Percentiles rank a stretch among this genome's conserved stretches.
Conservation (phyloP, 331 rosid genomes). For the Quercus tomentella region DNA sequence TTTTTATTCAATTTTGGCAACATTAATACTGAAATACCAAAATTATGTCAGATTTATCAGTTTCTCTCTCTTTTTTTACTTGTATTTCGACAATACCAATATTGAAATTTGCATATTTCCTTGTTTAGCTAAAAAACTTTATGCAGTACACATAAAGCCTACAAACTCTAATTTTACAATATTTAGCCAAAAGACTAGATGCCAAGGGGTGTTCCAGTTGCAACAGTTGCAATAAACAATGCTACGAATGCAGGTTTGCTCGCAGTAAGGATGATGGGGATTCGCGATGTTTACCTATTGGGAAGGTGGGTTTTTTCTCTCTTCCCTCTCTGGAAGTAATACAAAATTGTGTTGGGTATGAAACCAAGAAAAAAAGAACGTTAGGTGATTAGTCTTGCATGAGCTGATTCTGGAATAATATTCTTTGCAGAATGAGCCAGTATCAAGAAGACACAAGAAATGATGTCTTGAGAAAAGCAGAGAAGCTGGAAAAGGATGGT, state of each 20-base stretch:
- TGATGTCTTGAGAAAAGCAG: constrained; percentile 62
- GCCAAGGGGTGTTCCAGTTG: constrained; percentile 69
- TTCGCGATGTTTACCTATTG: constrained; percentile 29
- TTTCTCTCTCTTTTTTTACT: too few relatives aligned
- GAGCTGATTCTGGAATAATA: neutral
- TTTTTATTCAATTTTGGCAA: too few relatives aligned
- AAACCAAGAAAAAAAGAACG: neutral
- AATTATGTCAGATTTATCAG: too few relatives aligned
- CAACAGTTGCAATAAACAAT: too few relatives aligned
- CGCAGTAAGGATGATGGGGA: constrained; percentile 45
- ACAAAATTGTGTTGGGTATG: neutral
- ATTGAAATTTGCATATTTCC: constrained; percentile 9
- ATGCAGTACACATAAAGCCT: too few relatives aligned
- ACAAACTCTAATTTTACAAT: too few relatives aligned
- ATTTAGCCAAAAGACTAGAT: constrained; percentile 18
- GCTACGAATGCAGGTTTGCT: too few relatives aligned
- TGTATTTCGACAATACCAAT: too few relatives aligned
- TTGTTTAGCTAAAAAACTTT: too few relatives aligned
- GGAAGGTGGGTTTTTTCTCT: constrained; percentile 46
- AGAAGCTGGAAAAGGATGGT: constrained; percentile 54
- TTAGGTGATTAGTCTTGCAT: neutral
- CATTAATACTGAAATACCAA: too few relatives aligned
- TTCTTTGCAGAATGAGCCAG: constrained; percentile 7
- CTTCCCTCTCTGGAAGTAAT: neutral
- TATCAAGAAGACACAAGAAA: constrained; percentile 20